Base-by-base conservation (phyloP, 2,329 filamentous ascomycete genomes). In the Stachybotrys elegans region DNA sequence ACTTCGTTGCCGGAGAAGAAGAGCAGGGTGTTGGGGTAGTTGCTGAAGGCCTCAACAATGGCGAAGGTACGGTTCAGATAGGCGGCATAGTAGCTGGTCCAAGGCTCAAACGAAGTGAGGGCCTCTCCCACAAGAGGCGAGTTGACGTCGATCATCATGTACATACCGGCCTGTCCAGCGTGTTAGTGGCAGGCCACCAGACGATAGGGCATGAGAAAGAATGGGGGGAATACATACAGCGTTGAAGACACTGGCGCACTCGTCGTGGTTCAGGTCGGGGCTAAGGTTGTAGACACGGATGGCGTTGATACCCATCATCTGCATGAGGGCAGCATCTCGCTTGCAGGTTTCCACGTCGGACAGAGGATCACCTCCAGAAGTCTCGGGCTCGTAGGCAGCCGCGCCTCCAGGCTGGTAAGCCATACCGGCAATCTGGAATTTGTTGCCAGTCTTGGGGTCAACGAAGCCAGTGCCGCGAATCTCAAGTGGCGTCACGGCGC, bases 1-100 rank as follows among this genome's bases (percentile, higher is more conserved):
- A 89, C 83, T 67, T 90, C 86, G 65, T 90, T 90, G 46, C 81
- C 86, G 37, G 84, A 83, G 71, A 89, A 90, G 76, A 86, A 90
- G 45, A 76, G 71, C n/a, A 83, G 69, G 11, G 79, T 80, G 67
- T 84, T 84, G 57, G 79, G 79, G 58, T 83, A 84, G 65, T 68
- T 70, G 69, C 78, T 78, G 68, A 84, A 84, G 31, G 79, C 78
- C 67, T 84, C 81, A 21, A 83, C 79, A 40, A 84, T 72, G 48
- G 78, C 78, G 59, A 84, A 84, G 32, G 79, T 84, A 52, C 79
- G 77, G 67, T 83, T 83, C 45, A 84, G 66, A 60, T 85, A 85
- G 17, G 61, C 63, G 41, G 65, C 67, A 56, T 79, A 75, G 68
- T 85, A 84, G 46, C 71, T 78, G 39, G 70, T 69, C 75, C 75